These are phyloP conservation scores for Ochetophila trinervis DNA, from an alignment of 306 rosid species.

Conservation along the genomic window DNA sequence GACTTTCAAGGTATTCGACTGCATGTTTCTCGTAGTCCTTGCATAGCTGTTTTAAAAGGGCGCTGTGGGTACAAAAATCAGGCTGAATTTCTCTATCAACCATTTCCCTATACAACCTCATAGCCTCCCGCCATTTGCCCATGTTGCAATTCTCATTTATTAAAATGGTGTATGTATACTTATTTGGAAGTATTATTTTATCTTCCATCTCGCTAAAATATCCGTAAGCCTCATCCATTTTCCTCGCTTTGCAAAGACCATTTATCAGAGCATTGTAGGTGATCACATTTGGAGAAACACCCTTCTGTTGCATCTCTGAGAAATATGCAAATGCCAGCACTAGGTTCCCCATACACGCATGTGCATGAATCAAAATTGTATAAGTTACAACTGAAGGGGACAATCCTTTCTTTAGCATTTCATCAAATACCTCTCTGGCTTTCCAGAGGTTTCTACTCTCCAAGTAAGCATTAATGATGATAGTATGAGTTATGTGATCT, in stretches of 20 bases:
- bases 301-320: conserved; percentile 61
- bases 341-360: conserved; percentile 54
- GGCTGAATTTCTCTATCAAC: conserved; percentile 67
- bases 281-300: conserved; percentile 64
- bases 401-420: conserved; percentile 61
- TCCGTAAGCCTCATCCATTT: conserved; percentile 53
- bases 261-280: conserved; percentile 80
- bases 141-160: conserved; percentile 62
- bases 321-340: conserved; percentile 57
- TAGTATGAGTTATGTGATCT: conserved; percentile 68
- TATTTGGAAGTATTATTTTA: conserved; percentile 62
- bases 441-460: conserved; percentile 47
- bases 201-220: conserved; percentile 57
- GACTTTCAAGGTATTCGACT: conserved; percentile 41
- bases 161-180: conserved; percentile 79
- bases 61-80: conserved; percentile 63
- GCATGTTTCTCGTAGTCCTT: conserved; percentile 50
- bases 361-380: conserved; percentile 64
- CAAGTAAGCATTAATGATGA: conserved; percentile 67
- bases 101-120: conserved; percentile 68
- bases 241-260: conserved; percentile 61
- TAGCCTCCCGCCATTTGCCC: conserved; percentile 66
- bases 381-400: conserved; percentile 77
- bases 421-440: conserved; percentile 54
- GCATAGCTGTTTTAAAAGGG: conserved; percentile 54